Conservation (phyloP, 1,284 basidiomycete species). For the Mycena citricolor region DNA sequence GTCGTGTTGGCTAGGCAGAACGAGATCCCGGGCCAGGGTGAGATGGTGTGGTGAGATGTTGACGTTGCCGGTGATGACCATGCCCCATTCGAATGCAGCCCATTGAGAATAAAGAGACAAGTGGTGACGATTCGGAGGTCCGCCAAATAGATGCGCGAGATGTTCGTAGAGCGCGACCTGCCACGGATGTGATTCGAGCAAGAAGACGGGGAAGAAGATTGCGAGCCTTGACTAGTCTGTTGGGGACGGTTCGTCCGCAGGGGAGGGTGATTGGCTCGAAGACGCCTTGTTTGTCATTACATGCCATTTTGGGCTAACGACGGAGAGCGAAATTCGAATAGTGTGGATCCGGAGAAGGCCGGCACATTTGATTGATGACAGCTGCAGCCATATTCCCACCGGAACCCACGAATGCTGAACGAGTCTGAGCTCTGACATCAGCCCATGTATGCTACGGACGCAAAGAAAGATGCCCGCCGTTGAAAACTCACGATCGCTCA, state of each 20-base stretch:
- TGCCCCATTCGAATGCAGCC: slow-evolving; percentile 82
- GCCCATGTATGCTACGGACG: no score
- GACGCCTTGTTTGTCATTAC: no score
- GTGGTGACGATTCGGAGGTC: slow-evolving; percentile 69
- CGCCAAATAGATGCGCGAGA: slow-evolving; percentile 66
- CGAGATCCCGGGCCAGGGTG: slow-evolving; percentile 79
- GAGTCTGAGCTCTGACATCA: no score
- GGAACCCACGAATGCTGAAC: no score
- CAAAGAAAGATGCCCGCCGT: no score
- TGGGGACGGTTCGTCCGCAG: slow-evolving; percentile 42
- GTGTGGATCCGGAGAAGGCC: no score
- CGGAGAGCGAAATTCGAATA: no score
- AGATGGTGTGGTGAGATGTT: slow-evolving; percentile 75
- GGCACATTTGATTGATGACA: no score
- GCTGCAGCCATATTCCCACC: not conserved
- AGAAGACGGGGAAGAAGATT: no score
- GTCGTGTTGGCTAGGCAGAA: slow-evolving; percentile 52
- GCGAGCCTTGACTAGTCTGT: slow-evolving; percentile 53
- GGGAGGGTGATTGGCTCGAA: slow-evolving; percentile 53
- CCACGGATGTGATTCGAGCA: not conserved
- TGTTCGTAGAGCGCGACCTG: slow-evolving; percentile 88
- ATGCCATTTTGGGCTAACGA: no score
- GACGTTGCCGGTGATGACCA: slow-evolving; percentile 89
- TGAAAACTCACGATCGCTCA: no score
- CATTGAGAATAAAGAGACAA: slow-evolving; percentile 73